Evolutionary conservation across 2,329 filamentous ascomycete genomes (phyloP).

Genomic region (Zelopaecilomyces penicillatus): DNA sequence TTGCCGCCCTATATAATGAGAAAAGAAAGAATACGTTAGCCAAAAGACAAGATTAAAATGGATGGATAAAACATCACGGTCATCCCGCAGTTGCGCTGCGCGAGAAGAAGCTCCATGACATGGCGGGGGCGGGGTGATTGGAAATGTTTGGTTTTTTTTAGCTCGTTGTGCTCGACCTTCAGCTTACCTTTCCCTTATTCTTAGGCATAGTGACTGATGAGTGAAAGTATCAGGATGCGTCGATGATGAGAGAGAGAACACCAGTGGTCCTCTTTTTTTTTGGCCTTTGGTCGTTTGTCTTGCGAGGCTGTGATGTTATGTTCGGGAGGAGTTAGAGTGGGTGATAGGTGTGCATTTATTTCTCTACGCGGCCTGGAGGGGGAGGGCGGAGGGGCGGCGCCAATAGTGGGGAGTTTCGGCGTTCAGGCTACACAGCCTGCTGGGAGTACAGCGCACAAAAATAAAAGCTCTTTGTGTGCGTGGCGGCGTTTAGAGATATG

Average conservation of each 20-base stretch:
- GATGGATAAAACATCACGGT: too few species aligned
- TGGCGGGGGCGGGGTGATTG: constrained; percentile 5
- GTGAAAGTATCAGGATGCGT: not conserved
- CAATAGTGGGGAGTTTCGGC: too few species aligned
- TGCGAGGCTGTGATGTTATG: not conserved
- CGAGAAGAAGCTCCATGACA: constrained; percentile 3
- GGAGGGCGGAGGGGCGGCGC: too few species aligned
- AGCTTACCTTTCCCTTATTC: constrained; percentile 95
- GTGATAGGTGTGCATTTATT: not conserved
- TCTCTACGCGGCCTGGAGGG: too few species aligned
- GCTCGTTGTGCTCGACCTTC: not conserved
- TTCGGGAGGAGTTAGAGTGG: not conserved
- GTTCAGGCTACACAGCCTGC: too few species aligned
- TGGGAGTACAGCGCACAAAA: too few species aligned
- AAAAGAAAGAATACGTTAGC: constrained; percentile 1
- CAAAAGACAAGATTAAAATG: not conserved
- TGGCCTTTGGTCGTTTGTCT: not conserved
- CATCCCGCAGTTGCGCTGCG: not conserved
- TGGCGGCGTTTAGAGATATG: too few species aligned
- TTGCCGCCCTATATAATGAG: constrained; percentile 70
- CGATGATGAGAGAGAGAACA: not conserved
- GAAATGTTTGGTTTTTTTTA: not conserved
- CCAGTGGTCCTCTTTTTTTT: not conserved
- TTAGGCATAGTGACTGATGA: constrained; percentile 67
- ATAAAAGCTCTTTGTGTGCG: too few species aligned